These are phyloP conservation scores for Cryptococcus sp. DNA, from an alignment of 1,284 basidiomycete species.

Conservation along the genomic window DNA sequence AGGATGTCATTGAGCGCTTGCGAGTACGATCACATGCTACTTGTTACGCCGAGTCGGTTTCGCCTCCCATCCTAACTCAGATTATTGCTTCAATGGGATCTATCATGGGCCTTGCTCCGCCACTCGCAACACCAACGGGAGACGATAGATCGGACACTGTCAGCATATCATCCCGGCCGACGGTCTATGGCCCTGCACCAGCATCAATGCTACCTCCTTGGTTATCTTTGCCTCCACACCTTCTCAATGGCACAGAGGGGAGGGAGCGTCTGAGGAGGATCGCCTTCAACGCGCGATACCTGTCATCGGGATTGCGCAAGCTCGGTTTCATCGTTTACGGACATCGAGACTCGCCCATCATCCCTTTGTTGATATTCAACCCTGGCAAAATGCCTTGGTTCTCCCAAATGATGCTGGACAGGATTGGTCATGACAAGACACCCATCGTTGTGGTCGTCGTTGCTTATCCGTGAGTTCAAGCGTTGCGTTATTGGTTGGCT, in stretches of 20 bases:
- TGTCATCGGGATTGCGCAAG: conserved; percentile 81
- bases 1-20: conserved; percentile 76
- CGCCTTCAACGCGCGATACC: conserved; percentile 94
- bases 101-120: conserved; percentile 83
- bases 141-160: conserved; percentile 54
- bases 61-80: conserved; percentile 88
- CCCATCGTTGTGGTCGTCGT: conserved; percentile 85
- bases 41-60: conserved; percentile 86
- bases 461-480: conserved; percentile 62
- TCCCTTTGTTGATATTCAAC: conserved; percentile 90
- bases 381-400: conserved; percentile 91
- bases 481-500: background rate
- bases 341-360: conserved; percentile 85
- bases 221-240: conserved; percentile 67
- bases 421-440: conserved; percentile 60
- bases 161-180: conserved; percentile 32
- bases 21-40: conserved; percentile 81
- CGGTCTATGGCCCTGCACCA: conserved; percentile 64
- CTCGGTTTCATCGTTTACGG: conserved; percentile 98
- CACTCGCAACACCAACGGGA: conserved; percentile 48
- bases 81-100: conserved; percentile 89
- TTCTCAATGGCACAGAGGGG: conserved; percentile 82
- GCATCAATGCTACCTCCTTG: conserved; percentile 64
- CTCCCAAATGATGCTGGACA: conserved; percentile 81
- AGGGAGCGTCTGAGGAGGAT: conserved; percentile 76